Evolutionary conservation across 2,329 filamentous ascomycete genomes (phyloP).

Genomic region (Fusarium haematococcum): DNA sequence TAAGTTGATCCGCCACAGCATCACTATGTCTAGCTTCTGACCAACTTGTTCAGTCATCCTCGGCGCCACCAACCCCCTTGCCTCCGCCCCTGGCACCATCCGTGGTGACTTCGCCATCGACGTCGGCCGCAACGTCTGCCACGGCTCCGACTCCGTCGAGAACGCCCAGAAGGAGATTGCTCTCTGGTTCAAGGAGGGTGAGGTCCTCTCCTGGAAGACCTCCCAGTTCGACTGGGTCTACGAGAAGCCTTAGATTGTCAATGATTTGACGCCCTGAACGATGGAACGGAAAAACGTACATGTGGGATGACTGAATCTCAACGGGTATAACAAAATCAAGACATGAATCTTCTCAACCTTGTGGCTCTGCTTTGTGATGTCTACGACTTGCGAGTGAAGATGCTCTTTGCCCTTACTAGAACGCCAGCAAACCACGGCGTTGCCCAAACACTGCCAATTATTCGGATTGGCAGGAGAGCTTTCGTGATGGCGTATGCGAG

Average conservation of each 20-base stretch:
- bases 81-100: constrained; percentile 96
- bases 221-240: constrained; percentile 95
- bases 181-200: constrained; percentile 95
- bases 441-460: constrained; percentile 84
- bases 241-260: constrained; percentile 77
- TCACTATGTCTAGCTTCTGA: constrained; percentile 19
- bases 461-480: constrained; percentile 79
- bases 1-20: constrained; percentile 58
- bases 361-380: constrained; percentile 14
- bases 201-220: constrained; percentile 87
- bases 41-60: constrained; percentile 74
- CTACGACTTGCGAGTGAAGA: constrained; percentile 47
- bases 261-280: constrained; percentile 36
- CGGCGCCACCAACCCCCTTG: constrained; percentile 98
- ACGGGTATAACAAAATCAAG: constrained; percentile 40
- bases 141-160: constrained; percentile 98
- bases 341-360: constrained; percentile 38
- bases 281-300: constrained; percentile 40
- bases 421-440: constrained; percentile 91
- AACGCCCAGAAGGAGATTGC: constrained; percentile 99
- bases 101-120: constrained; percentile 90
- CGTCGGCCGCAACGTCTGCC: constrained; percentile 96
- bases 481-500: constrained; percentile 94
- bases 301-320: constrained; percentile 39
- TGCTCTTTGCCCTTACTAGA: constrained; percentile 58